Evolutionary conservation across 2,329 filamentous ascomycete species (phyloP), one percentile per base, ranked within the genome.

Genomic region (Epichloe amarillans): DNA sequence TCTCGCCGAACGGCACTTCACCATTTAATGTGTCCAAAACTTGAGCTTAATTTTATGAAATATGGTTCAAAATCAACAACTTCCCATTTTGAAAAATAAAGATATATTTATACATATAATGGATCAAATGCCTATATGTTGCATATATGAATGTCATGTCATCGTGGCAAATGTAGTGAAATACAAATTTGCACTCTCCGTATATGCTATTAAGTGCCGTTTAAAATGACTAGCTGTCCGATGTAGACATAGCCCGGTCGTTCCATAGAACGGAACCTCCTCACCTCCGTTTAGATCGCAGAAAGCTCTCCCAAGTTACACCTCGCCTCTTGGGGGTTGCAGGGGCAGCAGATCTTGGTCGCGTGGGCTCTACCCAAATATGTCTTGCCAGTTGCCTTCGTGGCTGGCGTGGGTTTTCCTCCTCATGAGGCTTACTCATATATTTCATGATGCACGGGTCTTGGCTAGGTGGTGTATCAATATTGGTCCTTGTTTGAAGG

Each of bases 401-500:
- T 14, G 57, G 57, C 12, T 42, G 47, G 39, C 42, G 47, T 23
- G 46, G 45, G 17, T 53, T n/a, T 33, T 47, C 19, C n/a, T 50
- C 36, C 40, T 54, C 39, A n/a, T 53, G 40, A 3, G 47, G 47
- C 10, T 50, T 51, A 3, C 37, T 51, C 42, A 67, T 56, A 38
- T 62, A 61, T 17, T 53, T 62, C 54, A 66, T 60, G 10, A 69
- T 60, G 6, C 53, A 56, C 4, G 56, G 58, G 37, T 72, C 66
- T 52, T 72, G 69, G 39, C 69, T 72, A 5, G 69, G 69, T 7
- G 69, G 69, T 33, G 65, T 49, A 11, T 57, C 59, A 1, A 55
- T 50, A 17, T 62, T 59, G 38, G 54, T 62, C 21, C 58, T 58
- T 0, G 57, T 58, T 36, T 59, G 58, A 15, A 72, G 41, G 15